Evolutionary conservation across 2,329 filamentous ascomycete species (phyloP).

Genomic region (Aspergillus unguis): DNA sequence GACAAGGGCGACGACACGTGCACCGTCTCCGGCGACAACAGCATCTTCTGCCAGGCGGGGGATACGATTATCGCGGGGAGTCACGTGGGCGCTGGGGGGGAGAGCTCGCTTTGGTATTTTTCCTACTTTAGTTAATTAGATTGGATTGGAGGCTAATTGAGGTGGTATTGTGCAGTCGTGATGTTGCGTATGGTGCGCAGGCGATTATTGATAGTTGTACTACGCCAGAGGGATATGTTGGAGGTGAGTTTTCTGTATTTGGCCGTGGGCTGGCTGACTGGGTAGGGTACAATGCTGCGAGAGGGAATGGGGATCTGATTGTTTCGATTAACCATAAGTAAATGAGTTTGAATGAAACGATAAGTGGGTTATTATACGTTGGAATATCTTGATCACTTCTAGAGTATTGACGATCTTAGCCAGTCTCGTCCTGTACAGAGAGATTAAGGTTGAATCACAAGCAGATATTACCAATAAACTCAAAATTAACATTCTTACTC

Average conservation of each 20-base stretch:
- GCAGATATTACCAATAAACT: too few species aligned
- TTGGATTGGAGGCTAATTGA: background rate
- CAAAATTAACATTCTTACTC: too few species aligned
- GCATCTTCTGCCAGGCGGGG: background rate
- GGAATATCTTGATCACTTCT: too few species aligned
- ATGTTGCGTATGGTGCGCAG: conserved; percentile 2
- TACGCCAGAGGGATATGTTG: background rate
- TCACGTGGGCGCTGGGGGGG: too few species aligned
- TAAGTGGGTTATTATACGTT: background rate
- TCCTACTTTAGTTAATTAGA: background rate
- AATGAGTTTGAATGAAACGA: background rate
- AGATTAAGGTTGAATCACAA: too few species aligned
- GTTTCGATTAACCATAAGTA: conserved; percentile 1
- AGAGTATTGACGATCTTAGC: too few species aligned
- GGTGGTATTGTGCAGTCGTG: background rate
- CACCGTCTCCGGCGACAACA: background rate
- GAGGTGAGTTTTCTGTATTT: background rate
- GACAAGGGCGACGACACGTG: background rate
- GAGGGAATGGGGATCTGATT: background rate
- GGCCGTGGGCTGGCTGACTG: background rate
- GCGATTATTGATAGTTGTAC: conserved; percentile 4
- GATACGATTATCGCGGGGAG: conserved; percentile 2
- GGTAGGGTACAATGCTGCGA: background rate
- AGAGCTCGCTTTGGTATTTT: conserved; percentile 3
- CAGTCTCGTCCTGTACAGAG: too few species aligned